These are phyloP conservation scores for Dendrocalamus latiflorus DNA, from an alignment of 202 grass and related monocot genomes.

Conservation along the genomic window DNA sequence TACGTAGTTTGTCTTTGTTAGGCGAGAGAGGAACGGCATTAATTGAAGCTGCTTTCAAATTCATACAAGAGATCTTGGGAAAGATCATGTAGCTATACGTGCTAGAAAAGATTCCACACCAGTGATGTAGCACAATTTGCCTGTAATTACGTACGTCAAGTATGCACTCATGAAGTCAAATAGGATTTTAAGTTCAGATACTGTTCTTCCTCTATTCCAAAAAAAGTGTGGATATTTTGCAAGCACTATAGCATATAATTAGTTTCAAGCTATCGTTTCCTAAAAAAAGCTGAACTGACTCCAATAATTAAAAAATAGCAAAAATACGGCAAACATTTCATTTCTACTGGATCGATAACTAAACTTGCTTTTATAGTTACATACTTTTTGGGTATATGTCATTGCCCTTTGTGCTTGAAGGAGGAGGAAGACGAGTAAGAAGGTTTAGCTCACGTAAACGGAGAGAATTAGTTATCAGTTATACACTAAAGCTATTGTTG, in stretches of 20 bases:
- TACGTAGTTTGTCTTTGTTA: neutral
- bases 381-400: neutral
- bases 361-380: neutral
- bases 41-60: neutral
- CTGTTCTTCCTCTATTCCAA: neutral
- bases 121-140: neutral
- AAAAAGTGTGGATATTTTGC: neutral
- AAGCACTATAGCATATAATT: neutral
- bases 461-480: neutral
- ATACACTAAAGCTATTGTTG: neutral
- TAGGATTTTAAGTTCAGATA: neutral
- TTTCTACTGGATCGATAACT: neutral
- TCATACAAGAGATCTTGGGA: neutral
- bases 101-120: neutral
- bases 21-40: neutral
- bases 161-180: neutral
- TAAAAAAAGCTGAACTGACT: neutral
- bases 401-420: neutral
- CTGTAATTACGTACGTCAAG: neutral
- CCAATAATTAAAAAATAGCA: neutral
- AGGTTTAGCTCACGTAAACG: neutral
- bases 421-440: neutral
- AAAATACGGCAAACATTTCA: neutral
- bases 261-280: neutral
- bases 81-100: neutral